These are phyloP conservation scores for Zarea fungicola DNA, from an alignment of 2,329 filamentous ascomycete species.

Conservation along the genomic window DNA sequence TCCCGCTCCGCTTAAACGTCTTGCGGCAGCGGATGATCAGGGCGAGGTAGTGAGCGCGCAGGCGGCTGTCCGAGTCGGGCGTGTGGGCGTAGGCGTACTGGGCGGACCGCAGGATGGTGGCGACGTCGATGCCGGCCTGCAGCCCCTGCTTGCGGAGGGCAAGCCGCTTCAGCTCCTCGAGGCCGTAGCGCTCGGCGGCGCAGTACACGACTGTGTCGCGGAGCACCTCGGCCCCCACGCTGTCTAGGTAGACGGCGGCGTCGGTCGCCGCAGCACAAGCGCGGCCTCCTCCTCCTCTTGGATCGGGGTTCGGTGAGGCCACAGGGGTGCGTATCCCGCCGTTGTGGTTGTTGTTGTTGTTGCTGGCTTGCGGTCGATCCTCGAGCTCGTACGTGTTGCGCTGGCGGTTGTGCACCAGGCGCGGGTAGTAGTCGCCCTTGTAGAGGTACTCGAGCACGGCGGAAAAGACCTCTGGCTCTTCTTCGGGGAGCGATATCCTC, in stretches of 20 bases:
- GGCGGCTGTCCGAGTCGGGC: conserved; percentile 82
- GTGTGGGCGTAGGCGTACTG: conserved; percentile 96
- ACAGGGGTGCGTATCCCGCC: conserved; percentile 40
- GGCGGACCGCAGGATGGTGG: conserved; percentile 83
- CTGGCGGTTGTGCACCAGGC: conserved; percentile 80
- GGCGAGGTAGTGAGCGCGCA: conserved; percentile 95
- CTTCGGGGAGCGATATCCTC: conserved; percentile 66
- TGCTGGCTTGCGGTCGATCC: conserved; percentile 44
- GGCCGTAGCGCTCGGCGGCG: conserved; percentile 80
- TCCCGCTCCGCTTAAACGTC: conserved; percentile 96
- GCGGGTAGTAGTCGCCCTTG: conserved; percentile 93
- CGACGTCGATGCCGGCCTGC: conserved; percentile 87
- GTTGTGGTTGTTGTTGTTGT: too few species aligned
- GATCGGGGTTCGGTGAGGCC: conserved; percentile 48
- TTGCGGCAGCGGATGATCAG: conserved; percentile 95
- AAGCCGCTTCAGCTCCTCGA: conserved; percentile 88
- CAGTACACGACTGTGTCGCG: conserved; percentile 95
- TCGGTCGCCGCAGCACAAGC: conserved; percentile 42
- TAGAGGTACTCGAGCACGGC: conserved; percentile 94
- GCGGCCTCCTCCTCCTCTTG: conserved; percentile 30
- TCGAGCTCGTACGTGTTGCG: conserved; percentile 87
- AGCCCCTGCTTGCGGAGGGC: conserved; percentile 91
- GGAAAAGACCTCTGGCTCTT: conserved; percentile 90
- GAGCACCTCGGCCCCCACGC: conserved; percentile 70
- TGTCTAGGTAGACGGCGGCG: conserved; percentile 64